Percentiles rank a stretch among this genome's conserved stretches.
Evolutionary conservation across 495 filamentous ascomycete species (phyloP).

Genomic region (Penicillium cataractarum): DNA sequence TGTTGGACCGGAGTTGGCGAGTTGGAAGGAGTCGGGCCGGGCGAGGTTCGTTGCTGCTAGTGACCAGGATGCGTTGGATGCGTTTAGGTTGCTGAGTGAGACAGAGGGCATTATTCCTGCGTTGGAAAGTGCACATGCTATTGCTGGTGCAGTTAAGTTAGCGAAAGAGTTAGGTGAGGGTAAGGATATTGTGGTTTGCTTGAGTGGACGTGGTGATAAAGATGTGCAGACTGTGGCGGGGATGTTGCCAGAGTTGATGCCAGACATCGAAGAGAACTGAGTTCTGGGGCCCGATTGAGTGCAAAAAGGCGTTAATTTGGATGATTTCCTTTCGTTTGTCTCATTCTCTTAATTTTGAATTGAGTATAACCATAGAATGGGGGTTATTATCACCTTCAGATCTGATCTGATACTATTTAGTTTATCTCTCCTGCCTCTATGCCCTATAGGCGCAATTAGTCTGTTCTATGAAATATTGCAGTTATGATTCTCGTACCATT

Average conservation of each 20-base stretch:
- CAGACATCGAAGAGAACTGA: neutral
- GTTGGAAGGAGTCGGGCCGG: slow-evolving; percentile 83
- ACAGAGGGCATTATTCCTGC: slow-evolving; percentile 13
- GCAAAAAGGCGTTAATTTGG: neutral
- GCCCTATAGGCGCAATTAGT: too few relatives aligned
- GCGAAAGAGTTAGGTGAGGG: slow-evolving; percentile 86
- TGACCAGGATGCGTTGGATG: slow-evolving; percentile 82
- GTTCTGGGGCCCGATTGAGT: neutral
- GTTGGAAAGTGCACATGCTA: slow-evolving; percentile 76
- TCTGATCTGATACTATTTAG: too few relatives aligned
- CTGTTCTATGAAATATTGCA: too few relatives aligned
- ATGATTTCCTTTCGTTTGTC: neutral
- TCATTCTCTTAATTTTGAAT: neutral
- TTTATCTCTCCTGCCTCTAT: too few relatives aligned
- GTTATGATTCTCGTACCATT: too few relatives aligned
- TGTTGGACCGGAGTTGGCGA: slow-evolving; percentile 84
- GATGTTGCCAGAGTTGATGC: slow-evolving; percentile 63
- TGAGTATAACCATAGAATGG: neutral
- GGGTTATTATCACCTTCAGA: too few relatives aligned
- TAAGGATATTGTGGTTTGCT: slow-evolving; percentile 85
- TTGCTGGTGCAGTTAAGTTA: slow-evolving; percentile 83
- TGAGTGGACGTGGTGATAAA: slow-evolving; percentile 91
- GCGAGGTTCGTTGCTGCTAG: slow-evolving; percentile 88
- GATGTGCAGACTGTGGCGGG: slow-evolving; percentile 97
- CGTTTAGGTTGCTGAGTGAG: slow-evolving; percentile 72